Conservation (phyloP, 1,139 yeast genomes). For the Pichia cactophila region DNA sequence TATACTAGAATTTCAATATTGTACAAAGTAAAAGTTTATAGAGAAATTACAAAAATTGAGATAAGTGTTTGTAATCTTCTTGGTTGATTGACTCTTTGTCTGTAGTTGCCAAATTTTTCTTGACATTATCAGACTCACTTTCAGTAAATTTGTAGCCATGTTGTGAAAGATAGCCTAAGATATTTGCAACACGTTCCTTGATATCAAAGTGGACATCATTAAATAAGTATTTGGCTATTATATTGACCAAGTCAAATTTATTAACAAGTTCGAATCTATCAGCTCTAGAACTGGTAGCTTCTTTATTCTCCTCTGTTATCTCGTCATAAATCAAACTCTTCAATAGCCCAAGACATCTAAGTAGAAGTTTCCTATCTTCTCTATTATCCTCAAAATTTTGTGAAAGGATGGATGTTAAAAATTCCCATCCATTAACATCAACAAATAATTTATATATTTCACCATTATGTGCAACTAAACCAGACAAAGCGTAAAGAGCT, state of each 20-base stretch:
- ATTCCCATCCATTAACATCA: conserved; percentile 55
- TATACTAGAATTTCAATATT: not conserved
- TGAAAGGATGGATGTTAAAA: conserved; percentile 20
- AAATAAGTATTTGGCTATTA: conserved; percentile 12
- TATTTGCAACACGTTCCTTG: conserved; percentile 53
- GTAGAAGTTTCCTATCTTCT: conserved; percentile 36
- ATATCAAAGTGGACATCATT: conserved; percentile 41
- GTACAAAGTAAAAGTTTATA: not conserved
- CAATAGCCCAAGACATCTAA: conserved; percentile 50
- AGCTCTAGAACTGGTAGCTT: conserved; percentile 1
- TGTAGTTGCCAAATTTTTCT: conserved; percentile 37
- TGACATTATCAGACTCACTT: conserved; percentile 32
- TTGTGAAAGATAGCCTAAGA: conserved; percentile 42
- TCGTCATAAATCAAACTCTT: conserved; percentile 53
- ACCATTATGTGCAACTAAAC: conserved; percentile 63
- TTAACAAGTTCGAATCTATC: conserved; percentile 35
- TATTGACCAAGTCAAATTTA: conserved; percentile 28
- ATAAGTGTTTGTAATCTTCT: conserved; percentile 33
- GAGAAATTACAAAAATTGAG: not conserved
- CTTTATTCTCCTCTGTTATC: conserved; percentile 28
- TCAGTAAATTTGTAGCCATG: conserved; percentile 41
- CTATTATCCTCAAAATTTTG: conserved; percentile 28
- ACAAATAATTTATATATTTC: conserved; percentile 51
- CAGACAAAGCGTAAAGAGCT: conserved; percentile 70
- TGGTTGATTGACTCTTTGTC: conserved; percentile 39